A percentile compares a stretch with the other conserved stretches of the same genome.
phyloP scores from a whole-genome alignment of 2,329 filamentous ascomycete genomes.

The Monosporascus sp. region DNA sequence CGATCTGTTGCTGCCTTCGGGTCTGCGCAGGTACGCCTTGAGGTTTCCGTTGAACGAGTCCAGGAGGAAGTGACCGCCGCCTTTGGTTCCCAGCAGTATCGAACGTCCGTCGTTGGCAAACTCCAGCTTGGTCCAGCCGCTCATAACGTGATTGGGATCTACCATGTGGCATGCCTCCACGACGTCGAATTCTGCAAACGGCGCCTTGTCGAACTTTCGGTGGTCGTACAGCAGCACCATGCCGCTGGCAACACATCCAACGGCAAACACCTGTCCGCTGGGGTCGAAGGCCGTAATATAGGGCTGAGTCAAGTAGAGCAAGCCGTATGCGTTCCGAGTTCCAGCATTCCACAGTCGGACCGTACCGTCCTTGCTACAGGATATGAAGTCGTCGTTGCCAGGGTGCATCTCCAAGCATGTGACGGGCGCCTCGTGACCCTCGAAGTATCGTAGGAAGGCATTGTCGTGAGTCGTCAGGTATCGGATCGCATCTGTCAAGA shows the following conservation, averaged over 20 bases:
- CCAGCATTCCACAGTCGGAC: constrained; percentile 86
- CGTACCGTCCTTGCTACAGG: constrained; percentile 84
- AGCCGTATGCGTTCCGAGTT: constrained; percentile 73
- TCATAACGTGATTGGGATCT: constrained; percentile 53
- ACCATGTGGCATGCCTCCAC: constrained; percentile 46
- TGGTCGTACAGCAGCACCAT: constrained; percentile 86
- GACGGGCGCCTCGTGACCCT: constrained; percentile 79
- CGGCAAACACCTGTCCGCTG: constrained; percentile 84
- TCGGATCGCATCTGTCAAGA: constrained; percentile 64
- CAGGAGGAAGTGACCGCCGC: constrained; percentile 81
- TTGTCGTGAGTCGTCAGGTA: constrained; percentile 94
- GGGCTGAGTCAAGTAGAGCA: constrained; percentile 73
- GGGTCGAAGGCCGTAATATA: constrained; percentile 88
- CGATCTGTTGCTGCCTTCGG: constrained; percentile 41
- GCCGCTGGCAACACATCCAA: constrained; percentile 76
- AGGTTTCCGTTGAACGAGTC: constrained; percentile 84
- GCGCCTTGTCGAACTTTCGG: constrained; percentile 87
- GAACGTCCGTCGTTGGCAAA: constrained; percentile 95
- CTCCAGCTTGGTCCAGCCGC: constrained; percentile 84
- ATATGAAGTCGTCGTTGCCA: constrained; percentile 84
- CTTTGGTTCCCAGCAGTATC: constrained; percentile 77
- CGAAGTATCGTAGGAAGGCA: constrained; percentile 92
- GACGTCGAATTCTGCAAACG: constrained; percentile 82
- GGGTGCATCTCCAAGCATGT: constrained; percentile 82
- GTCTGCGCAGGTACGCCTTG: constrained; percentile 65